Percentiles rank a stretch among this genome's conserved stretches.
Evolutionary conservation across 306 rosid genomes (phyloP).

Genomic region (Ormosia semicastrata): DNA sequence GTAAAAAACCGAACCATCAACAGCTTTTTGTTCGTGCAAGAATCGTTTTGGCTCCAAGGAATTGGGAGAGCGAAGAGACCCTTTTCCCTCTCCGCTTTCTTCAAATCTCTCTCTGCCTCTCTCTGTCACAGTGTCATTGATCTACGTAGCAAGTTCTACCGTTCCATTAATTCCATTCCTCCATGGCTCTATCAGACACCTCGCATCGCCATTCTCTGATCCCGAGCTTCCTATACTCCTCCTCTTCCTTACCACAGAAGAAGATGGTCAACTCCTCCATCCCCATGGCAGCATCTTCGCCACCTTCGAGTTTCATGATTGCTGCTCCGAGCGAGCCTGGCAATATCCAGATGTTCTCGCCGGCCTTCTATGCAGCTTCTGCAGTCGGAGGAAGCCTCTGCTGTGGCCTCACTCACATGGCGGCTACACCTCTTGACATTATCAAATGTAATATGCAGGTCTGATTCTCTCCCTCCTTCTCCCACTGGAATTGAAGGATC

Average conservation of each 20-base stretch:
- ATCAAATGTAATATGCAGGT: constrained; percentile 99
- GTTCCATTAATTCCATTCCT: not conserved
- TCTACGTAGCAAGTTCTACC: not conserved
- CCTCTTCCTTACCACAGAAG: constrained; percentile 41
- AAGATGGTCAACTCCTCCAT: constrained; percentile 28
- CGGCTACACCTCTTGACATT: constrained; percentile 91
- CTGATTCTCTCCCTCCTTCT: not conserved
- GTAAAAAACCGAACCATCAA: not conserved
- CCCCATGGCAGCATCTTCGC: not conserved
- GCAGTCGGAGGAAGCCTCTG: constrained; percentile 70
- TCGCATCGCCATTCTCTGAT: constrained; percentile 47
- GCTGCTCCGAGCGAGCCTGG: constrained; percentile 65
- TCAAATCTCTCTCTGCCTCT: not conserved
- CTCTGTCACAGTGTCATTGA: not conserved
- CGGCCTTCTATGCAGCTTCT: constrained; percentile 76
- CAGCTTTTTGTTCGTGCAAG: not conserved
- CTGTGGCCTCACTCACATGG: constrained; percentile 88
- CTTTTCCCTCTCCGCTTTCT: not conserved
- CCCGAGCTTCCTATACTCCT: constrained; percentile 75
- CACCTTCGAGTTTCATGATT: constrained; percentile 29
- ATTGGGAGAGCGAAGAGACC: not conserved
- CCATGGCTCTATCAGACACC: constrained; percentile 55
- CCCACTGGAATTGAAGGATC: not conserved
- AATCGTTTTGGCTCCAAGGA: constrained; percentile 35
- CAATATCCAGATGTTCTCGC: constrained; percentile 70